Base-by-base conservation (phyloP, 768 basidiomycete species). In the Tylopilus cervinicoccineus region DNA sequence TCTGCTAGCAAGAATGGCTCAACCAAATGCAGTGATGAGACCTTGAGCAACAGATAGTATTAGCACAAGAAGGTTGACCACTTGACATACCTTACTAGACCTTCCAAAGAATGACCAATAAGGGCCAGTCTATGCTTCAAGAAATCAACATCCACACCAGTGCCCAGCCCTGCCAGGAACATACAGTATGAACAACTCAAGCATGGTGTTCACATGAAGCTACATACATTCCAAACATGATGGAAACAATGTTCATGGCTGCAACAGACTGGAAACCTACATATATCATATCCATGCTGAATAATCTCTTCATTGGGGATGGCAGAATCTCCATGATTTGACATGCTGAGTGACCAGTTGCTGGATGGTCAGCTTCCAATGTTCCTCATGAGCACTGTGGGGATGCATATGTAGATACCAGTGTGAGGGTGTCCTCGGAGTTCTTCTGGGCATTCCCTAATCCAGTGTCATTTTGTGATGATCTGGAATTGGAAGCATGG, bases 1-100 rank as follows among this genome's bases (percentile, higher is more conserved):
- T 33, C 32, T 17, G n/a, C 32, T n/a, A n/a, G 6, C 14, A 50
- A 7, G 16, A 16, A n/a, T 11, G 45, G 43, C 22, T 47, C 48
- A 4, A 56, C 7, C 14, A 56, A 27, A 22, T 53, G 52, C 5
- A 54, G 33, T 9, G 52, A 54, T 5, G 38, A 39, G 26, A 56
- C 16, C 27, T 45, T 48, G 32, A 56, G 22, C 19, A 32, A 11
- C 1, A 46, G 55, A 24, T 14, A 29, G 23, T 37, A 44, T 4
- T 29, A 47, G 5, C n/a, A n/a, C n/a, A n/a, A n/a, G n/a, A n/a
- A n/a, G n/a, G n/a, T n/a, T n/a, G 17, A 34, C n/a, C 5, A 17
- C 22, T 13, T 0, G 10, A 50, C 55, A 23, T 43, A 54, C 55
- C 16, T 10, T 4, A 36, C 46, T 3, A 5, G 3, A 16, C 41